Base-by-base conservation (phyloP, 495 filamentous ascomycete genomes). In the Cladorrhinum samala region DNA sequence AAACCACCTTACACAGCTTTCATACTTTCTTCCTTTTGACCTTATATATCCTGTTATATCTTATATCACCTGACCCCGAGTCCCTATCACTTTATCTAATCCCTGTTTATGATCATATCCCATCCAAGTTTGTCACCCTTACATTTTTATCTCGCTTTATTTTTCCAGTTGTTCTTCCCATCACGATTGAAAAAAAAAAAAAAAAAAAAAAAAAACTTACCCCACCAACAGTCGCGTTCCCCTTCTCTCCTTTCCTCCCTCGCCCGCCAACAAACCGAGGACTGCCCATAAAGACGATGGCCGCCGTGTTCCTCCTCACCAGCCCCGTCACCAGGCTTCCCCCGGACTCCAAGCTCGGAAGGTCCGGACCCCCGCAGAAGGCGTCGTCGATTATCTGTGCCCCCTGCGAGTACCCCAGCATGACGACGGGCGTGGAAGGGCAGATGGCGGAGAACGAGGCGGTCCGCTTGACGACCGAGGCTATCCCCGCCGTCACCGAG, bases 401-500 rank as follows among this genome's bases (percentile, higher is more conserved):
- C 24, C 80, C 81, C 75, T 81, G 77, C 0, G 78, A 82, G 59
- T 83, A 84, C 27, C 81, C 81, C 30, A 82, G 77, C 47, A 84
- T 61, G 81, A 51, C 80, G 83, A 50, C 66, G 59, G 1, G 62
- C 55, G 39, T 76, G 69, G 63, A 74, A 84, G 0, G n/a, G n/a
- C n/a, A n/a, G n/a, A n/a, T n/a, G n/a, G n/a, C n/a, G n/a, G n/a
- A n/a, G n/a, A n/a, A n/a, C n/a, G 66, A 54, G 27, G 72, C 77
- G 1, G 81, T 77, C 20, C 76, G 77, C 13, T 68, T 73, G 24
- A 78, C 70, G 11, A 81, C 79, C 19, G 79, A 77, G 3, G 58
- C 38, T 14, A 77, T 73, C 2, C 80, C 80, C 36, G 70, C 65
- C 2, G 63, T 52, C 9, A 76, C 79, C 33, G 75, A 79, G 40